Evolutionary conservation across 2,329 filamentous ascomycete genomes (phyloP), one percentile per base, ranked within the genome.

Genomic region (Triangularia verruculosa): DNA sequence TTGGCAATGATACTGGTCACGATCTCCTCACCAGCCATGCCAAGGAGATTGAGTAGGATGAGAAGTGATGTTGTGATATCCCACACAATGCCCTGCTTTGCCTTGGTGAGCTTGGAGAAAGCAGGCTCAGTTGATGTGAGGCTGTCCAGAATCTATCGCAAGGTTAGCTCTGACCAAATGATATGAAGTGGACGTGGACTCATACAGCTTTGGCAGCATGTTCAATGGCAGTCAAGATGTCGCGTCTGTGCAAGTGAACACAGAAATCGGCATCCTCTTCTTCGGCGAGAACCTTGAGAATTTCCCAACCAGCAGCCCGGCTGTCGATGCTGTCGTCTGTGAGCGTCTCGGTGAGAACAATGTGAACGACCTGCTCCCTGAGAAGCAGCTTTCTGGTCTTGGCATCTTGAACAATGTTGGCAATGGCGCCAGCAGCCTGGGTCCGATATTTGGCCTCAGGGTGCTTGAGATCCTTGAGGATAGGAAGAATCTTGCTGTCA

Each of bases 211-310:
- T 79, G 58, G 80, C 76, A 13, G 85, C 85, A 72, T 83, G 82
- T 63, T 84, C 81, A 63, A 89, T 80, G 20, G 86, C 85, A 27
- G 83, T 85, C 64, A 90, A 70, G 13, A 89, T 74, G 72, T 89
- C 87, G 27, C 84, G 77, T 52, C 88, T 78, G 70, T 83, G 89
- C 63, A 90, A 73, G 68, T 90, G 86, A 20, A 90, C 77, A 66
- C 86, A 88, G 64, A 90, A 89, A 70, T 89, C 87, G 12, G 83
- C 78, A 69, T 88, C 87, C 72, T 90, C 88, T 70, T 88, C 83
- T 66, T 84, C 78, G 1, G 83, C 84, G 60, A 90, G 78, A 51
- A 85, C 81, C 67, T 83, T 81, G 59, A 90, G 76, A 67, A 89
- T 87, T 12, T 84, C 83, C 88, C 88, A 90, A n/a, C 86, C 88